phyloP scores from a whole-genome alignment of 805 yeast genomes.

The Debaryomyces tyrocola region DNA sequence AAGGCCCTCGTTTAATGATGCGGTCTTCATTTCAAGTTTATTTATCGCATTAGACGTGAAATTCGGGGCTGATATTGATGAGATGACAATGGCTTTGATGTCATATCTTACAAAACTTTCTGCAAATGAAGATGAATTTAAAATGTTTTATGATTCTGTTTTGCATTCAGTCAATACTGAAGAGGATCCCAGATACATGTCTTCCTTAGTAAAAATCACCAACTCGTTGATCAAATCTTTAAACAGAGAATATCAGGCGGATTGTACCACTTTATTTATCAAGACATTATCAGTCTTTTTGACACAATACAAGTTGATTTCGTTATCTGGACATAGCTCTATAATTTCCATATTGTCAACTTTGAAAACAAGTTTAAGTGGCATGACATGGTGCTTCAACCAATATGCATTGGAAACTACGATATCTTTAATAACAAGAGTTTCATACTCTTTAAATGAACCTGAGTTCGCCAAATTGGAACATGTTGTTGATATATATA shows the following conservation, averaged over 20 bases:
- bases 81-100: slow-evolving; percentile 3
- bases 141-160: slow-evolving; percentile 10
- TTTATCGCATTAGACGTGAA: slow-evolving; percentile 2
- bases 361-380: slow-evolving; percentile 45
- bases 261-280: slow-evolving; percentile 20
- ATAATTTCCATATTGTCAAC: slow-evolving; percentile 11
- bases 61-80: slow-evolving; percentile 3
- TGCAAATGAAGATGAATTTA: slow-evolving; percentile 8
- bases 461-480: slow-evolving; percentile 1
- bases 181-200: slow-evolving; percentile 8
- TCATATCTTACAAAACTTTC: slow-evolving; percentile 9
- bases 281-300: slow-evolving; percentile 28
- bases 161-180: slow-evolving; percentile 15
- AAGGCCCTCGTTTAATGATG: slow-evolving; percentile 5
- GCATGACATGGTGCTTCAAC: slow-evolving; percentile 55
- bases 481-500: slow-evolving; percentile 30
- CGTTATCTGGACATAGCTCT: slow-evolving; percentile 4
- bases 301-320: slow-evolving; percentile 7
- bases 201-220: slow-evolving; percentile 19
- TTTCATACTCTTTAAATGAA: slow-evolving; percentile 11
- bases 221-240: slow-evolving; percentile 13
- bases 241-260: slow-evolving; percentile 9
- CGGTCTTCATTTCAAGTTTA: slow-evolving; percentile 15
- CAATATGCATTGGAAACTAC: slow-evolving; percentile 67
- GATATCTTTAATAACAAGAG: slow-evolving; percentile 38